These are phyloP conservation scores for Acanthamoeba quina DNA, from an alignment of 208 protist species.

Conservation along the genomic window DNA sequence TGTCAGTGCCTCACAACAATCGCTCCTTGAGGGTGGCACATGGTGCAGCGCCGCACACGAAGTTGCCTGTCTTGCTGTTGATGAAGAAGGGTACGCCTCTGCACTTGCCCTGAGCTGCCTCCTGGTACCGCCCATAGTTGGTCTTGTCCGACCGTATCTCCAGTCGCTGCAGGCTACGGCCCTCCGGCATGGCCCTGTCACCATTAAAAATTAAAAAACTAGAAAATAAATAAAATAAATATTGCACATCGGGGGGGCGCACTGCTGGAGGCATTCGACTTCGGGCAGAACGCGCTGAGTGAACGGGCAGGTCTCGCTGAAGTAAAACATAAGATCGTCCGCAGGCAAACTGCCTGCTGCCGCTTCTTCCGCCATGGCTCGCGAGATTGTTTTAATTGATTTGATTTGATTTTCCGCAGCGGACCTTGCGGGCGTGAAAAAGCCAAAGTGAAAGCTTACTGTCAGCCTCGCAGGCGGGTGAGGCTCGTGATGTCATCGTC, in stretches of 20 bases:
- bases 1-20: background rate
- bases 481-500: background rate
- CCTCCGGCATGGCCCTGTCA: background rate
- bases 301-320: conserved; percentile 47
- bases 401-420: no score
- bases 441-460: no score
- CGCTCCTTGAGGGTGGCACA: conserved; percentile 56
- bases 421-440: no score
- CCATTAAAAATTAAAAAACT: background rate
- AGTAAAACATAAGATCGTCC: conserved; percentile 57
- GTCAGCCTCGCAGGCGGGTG: no score
- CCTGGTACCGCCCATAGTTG: conserved; percentile 2
- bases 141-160: conserved; percentile 29
- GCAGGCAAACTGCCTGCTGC: background rate
- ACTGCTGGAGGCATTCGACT: conserved; percentile 60
- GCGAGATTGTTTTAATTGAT: background rate
- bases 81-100: conserved; percentile 62
- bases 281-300: conserved; percentile 56
- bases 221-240: background rate
- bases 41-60: conserved; percentile 53
- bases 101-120: conserved; percentile 51
- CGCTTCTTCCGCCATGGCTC: background rate
- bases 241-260: background rate
- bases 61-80: conserved; percentile 60
- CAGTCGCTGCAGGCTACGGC: conserved; percentile 7